Evolutionary conservation across 2,329 filamentous ascomycete species (phyloP), one percentile per base, ranked within the genome.

Genomic region (Ophiocordyceps robertsii): DNA sequence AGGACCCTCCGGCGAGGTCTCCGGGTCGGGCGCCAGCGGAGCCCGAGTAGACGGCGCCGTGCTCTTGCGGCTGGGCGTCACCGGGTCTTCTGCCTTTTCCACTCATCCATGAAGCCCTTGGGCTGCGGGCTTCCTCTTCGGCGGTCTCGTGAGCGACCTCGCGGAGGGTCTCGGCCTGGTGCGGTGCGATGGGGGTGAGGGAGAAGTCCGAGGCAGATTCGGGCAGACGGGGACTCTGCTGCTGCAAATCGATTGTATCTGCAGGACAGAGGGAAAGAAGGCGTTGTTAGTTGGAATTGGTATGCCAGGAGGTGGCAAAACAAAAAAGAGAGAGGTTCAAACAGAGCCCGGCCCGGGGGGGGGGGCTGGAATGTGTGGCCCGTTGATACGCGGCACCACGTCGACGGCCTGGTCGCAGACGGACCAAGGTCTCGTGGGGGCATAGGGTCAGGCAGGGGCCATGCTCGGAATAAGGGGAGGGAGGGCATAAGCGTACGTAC

Each of bases 191-290:
- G n/a, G 49, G 39, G 17, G 49, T 67, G 70, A 45, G 49, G 70
- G 64, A 50, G 44, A 63, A 59, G 42, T 47, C 43, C 67, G 68
- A 56, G 76, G 74, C 51, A 19, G 46, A 33, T 17, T 48, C 47
- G 40, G 43, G 30, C 29, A 41, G 43, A 39, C 29, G 27, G 45
- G 82, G 72, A 56, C 81, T 70, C 57, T 80, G 84, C 64, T 87
- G 78, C 73, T 96, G 92, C 41, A 96, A 79, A 67, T 96, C 92
- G 65, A 95, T 84, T 48, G 90, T 93, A 69, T 96, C 90, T 94
- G 44, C 38, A 43, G 37, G 21, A 19, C 29, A 41, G 39, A 39
- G 39, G 39, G 16, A 7, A 38, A 32, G 24, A 19, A 29, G 31
- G 17, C 16, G 10, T n/a, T 29, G 41, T 49, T 35, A 50, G 48